phyloP scores from a whole-genome alignment of 352 stramenopile species.

The Peronosclerospora sorghi region DNA sequence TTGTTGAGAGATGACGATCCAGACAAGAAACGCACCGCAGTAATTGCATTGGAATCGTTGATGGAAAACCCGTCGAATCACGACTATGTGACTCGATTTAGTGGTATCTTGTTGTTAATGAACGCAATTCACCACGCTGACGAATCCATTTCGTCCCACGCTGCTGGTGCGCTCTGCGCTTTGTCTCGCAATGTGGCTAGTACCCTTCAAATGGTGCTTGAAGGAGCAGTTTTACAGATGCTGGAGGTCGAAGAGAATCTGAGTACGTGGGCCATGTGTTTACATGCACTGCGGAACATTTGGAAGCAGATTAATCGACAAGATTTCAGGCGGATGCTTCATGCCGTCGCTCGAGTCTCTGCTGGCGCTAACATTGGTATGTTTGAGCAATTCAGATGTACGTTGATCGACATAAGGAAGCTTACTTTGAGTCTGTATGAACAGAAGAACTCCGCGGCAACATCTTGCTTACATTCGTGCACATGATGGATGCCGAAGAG shows the following conservation, averaged over 20 bases:
- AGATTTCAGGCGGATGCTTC: constrained; percentile 79
- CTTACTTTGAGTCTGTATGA: too few relatives aligned
- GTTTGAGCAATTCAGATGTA: neutral
- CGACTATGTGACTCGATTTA: constrained; percentile 69
- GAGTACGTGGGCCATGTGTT: constrained; percentile 66
- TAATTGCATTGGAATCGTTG: constrained; percentile 69
- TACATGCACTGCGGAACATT: constrained; percentile 77
- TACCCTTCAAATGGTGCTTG: constrained; percentile 78
- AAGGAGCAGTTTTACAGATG: constrained; percentile 84
- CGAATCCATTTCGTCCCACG: constrained; percentile 53
- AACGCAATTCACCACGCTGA: constrained; percentile 58
- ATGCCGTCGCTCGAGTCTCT: constrained; percentile 71
- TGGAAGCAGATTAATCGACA: constrained; percentile 83
- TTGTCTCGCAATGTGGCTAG: constrained; percentile 71
- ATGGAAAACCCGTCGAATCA: constrained; percentile 81
- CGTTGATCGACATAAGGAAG: too few relatives aligned
- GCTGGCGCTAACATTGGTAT: constrained; percentile 64
- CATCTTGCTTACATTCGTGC: constrained; percentile 80
- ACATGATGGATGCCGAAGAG: constrained; percentile 81
- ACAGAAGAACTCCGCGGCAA: constrained; percentile 71
- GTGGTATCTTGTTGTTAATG: constrained; percentile 61
- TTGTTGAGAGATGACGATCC: constrained; percentile 42
- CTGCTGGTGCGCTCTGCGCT: constrained; percentile 62
- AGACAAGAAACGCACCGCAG: constrained; percentile 53
- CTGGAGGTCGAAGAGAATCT: constrained; percentile 73